Evolutionary conservation across 164 flowering plant genomes (phyloP).

Genomic region (Chloranthus sessilifolius): DNA sequence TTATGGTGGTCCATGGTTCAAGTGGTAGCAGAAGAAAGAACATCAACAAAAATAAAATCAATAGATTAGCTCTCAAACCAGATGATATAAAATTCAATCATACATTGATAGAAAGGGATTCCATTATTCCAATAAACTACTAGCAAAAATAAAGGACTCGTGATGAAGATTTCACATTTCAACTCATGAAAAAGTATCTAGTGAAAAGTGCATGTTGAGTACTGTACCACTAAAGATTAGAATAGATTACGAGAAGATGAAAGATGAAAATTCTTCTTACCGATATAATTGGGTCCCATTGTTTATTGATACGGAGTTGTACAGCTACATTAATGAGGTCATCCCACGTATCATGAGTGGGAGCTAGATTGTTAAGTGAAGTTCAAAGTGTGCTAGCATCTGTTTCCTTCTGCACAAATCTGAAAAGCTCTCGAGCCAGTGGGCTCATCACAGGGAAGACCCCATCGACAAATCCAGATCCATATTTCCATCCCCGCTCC

Average conservation of each 20-base stretch:
- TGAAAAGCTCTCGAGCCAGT: conserved; percentile 47
- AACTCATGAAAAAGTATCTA: no score
- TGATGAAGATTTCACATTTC: no score
- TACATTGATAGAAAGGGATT: no score
- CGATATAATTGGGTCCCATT: conserved; percentile 55
- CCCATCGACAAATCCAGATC: conserved; percentile 92
- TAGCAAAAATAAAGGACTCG: no score
- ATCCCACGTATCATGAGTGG: conserved; percentile 71
- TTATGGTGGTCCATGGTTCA: no score
- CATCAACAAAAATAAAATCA: no score
- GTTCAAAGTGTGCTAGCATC: conserved; percentile 31
- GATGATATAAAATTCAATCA: no score
- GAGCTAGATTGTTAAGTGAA: conserved; percentile 49
- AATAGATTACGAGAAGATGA: not conserved
- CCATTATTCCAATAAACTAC: no score
- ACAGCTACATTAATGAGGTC: conserved; percentile 71
- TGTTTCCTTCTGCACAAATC: conserved; percentile 37
- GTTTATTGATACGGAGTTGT: conserved; percentile 66
- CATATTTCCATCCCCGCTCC: conserved; percentile 88
- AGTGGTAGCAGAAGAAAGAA: no score
- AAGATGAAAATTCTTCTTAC: conserved; percentile 24
- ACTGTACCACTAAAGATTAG: conserved; percentile 5
- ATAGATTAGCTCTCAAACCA: no score
- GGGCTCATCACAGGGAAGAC: conserved; percentile 86
- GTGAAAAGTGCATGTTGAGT: no score